Evolutionary conservation across 192 early-diverging fungal species (phyloP), one percentile per base, ranked within the genome.

Genomic region (Geosiphon pyriformis): DNA sequence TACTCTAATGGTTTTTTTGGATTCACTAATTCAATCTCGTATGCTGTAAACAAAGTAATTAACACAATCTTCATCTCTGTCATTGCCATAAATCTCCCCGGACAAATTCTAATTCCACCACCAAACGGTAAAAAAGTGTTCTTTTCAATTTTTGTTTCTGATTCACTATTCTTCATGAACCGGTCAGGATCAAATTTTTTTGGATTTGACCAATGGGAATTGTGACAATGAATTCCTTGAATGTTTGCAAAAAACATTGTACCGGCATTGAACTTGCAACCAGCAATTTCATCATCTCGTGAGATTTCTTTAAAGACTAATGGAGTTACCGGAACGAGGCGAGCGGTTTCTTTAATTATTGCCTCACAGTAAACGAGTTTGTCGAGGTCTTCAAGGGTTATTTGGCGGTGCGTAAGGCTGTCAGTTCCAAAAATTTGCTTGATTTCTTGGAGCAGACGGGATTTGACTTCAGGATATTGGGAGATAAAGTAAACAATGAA

Each of bases 401-500:
- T 55, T 55, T 2, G 53, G 11, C 18, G 2, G 25, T 20, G 48
- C n/a, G n/a, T n/a, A n/a, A n/a, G n/a, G n/a, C n/a, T 10, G 46
- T 61, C 60, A 23, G 11, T 61, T 10, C 60, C 60, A 17, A 61
- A 22, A 26, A 61, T 22, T n/a, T 37, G 22, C 23, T 23, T 4
- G 15, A 61, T 27, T 61, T 61, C 60, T 42, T 61, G 32, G 17
- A 12, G 60, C 12, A 61, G 35, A 47, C 37, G 25, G 11, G 31
- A 18, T 47, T 37, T 37, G 1, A 61, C 60, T 61, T 15, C 37
- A 1, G 60, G 42, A 26, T 61, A 11, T 48, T 61, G 23, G 1
- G 20, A 47, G 26, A 61, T 48, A 61, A 27, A 26, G 35, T 61
- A 61, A 26, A 61, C 60, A 23, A 35, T 47, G 29, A 46, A 46